Evolutionary conservation across 148 eudicot genomes (phyloP).

Genomic region (Talinum fruticosum): DNA sequence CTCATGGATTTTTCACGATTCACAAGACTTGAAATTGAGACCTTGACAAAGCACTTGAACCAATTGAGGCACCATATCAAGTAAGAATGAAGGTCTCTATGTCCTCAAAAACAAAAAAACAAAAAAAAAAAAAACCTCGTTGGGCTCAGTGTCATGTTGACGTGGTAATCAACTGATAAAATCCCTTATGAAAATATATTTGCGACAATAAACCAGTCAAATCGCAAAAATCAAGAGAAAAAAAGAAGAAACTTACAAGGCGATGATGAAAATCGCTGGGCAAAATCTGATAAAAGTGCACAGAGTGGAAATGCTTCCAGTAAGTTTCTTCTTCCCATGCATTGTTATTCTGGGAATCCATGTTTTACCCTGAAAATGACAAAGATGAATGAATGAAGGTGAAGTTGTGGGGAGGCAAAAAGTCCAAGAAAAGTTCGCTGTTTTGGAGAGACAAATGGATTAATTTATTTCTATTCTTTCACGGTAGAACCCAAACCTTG

Average conservation of each 20-base stretch:
- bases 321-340: constrained; percentile 21
- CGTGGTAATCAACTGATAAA: background rate
- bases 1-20: no score
- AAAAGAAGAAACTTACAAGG: constrained; percentile 11
- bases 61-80: no score
- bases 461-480: no score
- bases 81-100: no score
- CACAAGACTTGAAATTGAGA: no score
- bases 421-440: background rate
- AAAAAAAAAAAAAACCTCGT: no score
- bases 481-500: no score
- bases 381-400: background rate
- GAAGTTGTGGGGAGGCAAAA: background rate
- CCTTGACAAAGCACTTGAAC: no score
- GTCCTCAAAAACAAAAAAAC: no score
- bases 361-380: background rate
- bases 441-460: no score
- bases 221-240: background rate
- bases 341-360: constrained; percentile 7
- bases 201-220: background rate
- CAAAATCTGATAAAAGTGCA: constrained; percentile 5
- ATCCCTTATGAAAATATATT: no score
- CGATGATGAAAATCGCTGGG: constrained; percentile 17
- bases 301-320: constrained; percentile 22
- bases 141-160: no score